These are phyloP conservation scores for Crotalaria pallida DNA, from an alignment of 306 rosid genomes.

Conservation along the genomic window DNA sequence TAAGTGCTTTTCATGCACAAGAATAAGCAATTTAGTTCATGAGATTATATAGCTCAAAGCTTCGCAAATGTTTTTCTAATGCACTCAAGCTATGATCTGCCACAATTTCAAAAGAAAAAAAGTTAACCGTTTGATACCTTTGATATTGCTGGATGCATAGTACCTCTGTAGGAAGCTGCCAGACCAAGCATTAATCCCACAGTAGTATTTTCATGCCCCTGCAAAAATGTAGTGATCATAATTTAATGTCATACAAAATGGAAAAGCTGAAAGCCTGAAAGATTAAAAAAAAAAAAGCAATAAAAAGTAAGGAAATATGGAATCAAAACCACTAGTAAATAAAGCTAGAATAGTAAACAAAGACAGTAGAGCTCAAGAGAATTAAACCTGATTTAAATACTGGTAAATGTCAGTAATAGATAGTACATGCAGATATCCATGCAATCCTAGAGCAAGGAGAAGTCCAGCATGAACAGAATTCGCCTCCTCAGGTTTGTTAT, in stretches of 20 bases:
- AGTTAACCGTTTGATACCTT: conserved; percentile 44
- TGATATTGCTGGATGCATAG: conserved; percentile 89
- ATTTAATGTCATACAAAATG: conserved; percentile 15
- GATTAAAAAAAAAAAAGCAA: conserved; percentile 7
- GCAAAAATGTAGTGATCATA: conserved; percentile 22
- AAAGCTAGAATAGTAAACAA: conserved; percentile 10
- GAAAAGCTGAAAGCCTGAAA: conserved; percentile 24
- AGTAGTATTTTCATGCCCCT: conserved; percentile 96
- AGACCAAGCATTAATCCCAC: conserved; percentile 94
- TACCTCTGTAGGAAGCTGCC: conserved; percentile 92
- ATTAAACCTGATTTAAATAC: conserved; percentile 68
- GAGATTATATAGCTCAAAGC: conserved; percentile 7
- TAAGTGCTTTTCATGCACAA: conserved; percentile 1
- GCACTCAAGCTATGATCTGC: conserved; percentile 10
- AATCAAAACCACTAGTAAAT: conserved; percentile 2
- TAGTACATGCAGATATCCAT: conserved; percentile 77
- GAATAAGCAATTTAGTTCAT: background rate
- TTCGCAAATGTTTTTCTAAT: conserved; percentile 1
- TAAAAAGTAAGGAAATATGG: background rate
- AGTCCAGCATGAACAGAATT: conserved; percentile 94
- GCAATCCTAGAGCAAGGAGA: conserved; percentile 88
- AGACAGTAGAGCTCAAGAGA: conserved; percentile 6
- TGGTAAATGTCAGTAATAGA: conserved; percentile 78
- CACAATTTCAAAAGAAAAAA: background rate
- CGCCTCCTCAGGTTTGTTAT: conserved; percentile 83